Conservation (phyloP, 1,284 basidiomycete genomes). For the Uromyces viciae-fabae region DNA sequence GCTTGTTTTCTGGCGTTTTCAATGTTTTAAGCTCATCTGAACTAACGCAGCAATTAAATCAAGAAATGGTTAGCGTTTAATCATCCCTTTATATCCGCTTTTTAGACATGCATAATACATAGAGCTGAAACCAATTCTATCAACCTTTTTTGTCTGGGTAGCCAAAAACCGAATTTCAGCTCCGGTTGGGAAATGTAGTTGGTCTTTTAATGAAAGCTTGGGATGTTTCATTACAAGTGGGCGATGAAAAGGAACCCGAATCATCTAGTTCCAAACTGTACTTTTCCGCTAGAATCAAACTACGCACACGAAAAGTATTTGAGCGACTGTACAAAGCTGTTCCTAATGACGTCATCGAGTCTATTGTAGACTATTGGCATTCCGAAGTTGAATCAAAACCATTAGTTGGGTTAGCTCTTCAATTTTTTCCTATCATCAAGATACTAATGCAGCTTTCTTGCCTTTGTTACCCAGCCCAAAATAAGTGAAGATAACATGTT, state of each 20-base stretch:
- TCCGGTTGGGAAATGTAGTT: conserved; percentile 47
- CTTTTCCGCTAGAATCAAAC: conserved; percentile 65
- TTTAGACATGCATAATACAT: not conserved
- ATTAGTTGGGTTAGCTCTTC: not conserved
- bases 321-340: conserved; percentile 80
- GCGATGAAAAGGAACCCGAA: conserved; percentile 58
- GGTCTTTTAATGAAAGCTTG: conserved; percentile 49
- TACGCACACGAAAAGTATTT: conserved; percentile 70
- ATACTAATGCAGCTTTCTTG: conserved; percentile 35
- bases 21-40: conserved; percentile 62
- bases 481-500: conserved; percentile 60
- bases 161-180: conserved; percentile 46
- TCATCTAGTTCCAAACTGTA: conserved; percentile 60
- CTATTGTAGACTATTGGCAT: conserved; percentile 71
- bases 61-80: not conserved
- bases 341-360: conserved; percentile 75
- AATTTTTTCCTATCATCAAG: not conserved
- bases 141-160: not conserved
- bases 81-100: not conserved
- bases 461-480: conserved; percentile 44
- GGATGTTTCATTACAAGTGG: conserved; percentile 48
- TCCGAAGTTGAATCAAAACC: conserved; percentile 44
- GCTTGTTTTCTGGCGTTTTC: conserved; percentile 68
- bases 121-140: conserved; percentile 21
- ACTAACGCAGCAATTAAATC: not conserved